Evolutionary conservation across 176 grass and related monocot genomes (phyloP).

Genomic region (Oryza punctata): DNA sequence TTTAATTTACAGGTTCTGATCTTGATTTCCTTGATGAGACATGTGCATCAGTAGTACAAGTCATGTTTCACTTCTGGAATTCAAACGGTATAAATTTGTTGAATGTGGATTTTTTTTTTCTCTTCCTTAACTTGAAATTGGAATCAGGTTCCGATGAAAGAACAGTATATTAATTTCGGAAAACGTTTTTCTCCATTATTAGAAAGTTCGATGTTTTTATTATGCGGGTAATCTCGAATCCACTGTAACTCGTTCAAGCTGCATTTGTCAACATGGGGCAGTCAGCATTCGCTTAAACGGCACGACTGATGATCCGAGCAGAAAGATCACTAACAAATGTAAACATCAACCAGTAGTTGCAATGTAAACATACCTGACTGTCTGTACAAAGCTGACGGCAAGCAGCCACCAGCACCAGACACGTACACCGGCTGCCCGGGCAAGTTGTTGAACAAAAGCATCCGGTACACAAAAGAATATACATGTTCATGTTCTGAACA

Average conservation of each 20-base stretch:
- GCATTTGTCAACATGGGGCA: not conserved
- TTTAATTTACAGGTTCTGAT: not conserved
- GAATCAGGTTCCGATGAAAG: no score
- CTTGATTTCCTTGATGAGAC: not conserved
- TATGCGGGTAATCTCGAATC: no score
- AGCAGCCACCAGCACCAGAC: not conserved
- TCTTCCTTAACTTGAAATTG: no score
- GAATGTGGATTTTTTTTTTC: no score
- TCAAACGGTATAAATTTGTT: no score
- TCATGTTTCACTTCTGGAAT: not conserved
- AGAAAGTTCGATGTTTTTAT: no score
- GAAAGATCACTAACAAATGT: not conserved
- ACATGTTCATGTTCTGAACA: not conserved
- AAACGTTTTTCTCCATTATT: no score
- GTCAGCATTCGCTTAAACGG: not conserved
- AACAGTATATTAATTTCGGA: no score
- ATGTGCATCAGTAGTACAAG: not conserved
- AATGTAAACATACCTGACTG: not conserved
- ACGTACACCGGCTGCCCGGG: no score
- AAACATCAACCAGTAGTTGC: not conserved
- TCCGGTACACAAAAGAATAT: not conserved
- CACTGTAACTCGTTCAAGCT: not conserved
- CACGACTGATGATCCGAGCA: not conserved
- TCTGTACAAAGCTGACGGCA: not conserved
- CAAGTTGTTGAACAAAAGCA: not conserved